Evolutionary conservation across 75 land plant species (phyloP).

Genomic region (Azolla pinnata): DNA sequence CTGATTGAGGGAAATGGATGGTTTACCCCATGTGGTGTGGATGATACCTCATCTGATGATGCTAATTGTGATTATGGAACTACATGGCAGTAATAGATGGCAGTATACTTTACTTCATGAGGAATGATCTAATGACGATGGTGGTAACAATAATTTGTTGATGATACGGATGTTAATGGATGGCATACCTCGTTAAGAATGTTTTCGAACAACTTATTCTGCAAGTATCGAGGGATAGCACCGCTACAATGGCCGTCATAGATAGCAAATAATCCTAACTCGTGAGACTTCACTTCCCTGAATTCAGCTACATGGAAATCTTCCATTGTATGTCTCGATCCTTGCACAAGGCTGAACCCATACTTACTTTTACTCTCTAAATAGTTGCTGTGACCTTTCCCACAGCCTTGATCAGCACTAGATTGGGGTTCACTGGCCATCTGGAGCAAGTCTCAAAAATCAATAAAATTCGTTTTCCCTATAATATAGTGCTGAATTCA

Average conservation of each 20-base stretch:
- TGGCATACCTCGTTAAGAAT: slow-evolving; percentile 50
- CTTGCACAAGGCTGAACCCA: slow-evolving; percentile 29
- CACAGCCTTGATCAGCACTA: not conserved
- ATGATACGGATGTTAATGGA: not conserved
- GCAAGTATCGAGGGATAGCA: slow-evolving; percentile 46
- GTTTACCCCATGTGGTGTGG: too few relatives aligned
- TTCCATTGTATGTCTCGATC: slow-evolving; percentile 42
- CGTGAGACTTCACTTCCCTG: slow-evolving; percentile 17
- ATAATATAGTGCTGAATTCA: too few relatives aligned
- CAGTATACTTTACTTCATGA: too few relatives aligned
- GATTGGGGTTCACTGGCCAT: not conserved
- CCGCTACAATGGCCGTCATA: slow-evolving; percentile 65
- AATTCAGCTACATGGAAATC: slow-evolving; percentile 38
- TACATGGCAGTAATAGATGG: too few relatives aligned
- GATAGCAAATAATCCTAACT: slow-evolving; percentile 59
- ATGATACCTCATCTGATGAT: too few relatives aligned
- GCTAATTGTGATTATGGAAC: too few relatives aligned
- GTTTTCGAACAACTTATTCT: slow-evolving; percentile 46
- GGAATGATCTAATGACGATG: too few relatives aligned
- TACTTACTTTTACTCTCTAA: slow-evolving; percentile 14
- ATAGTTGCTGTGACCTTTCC: slow-evolving; percentile 32
- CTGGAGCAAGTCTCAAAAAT: too few relatives aligned
- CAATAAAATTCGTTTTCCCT: too few relatives aligned
- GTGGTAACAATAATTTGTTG: too few relatives aligned
- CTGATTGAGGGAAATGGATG: too few relatives aligned